Evolutionary conservation across 331 rosid genomes (phyloP), one percentile per base, ranked within the genome.

Genomic region (Pyracantha coccinea): DNA sequence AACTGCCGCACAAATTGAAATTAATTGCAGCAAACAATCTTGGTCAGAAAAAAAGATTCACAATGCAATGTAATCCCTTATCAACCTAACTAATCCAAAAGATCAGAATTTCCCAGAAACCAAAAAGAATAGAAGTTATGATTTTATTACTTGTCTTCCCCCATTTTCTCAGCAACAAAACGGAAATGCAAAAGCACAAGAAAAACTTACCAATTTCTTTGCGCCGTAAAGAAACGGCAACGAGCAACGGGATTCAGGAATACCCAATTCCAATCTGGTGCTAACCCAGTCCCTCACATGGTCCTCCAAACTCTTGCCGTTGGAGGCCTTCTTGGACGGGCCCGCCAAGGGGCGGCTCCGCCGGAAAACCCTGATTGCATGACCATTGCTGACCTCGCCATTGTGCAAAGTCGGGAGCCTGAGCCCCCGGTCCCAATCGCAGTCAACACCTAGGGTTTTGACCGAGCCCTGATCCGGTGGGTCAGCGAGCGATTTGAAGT

Each of bases 201-300:
- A 57, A 12, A 55, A 75, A 52, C 10, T 3, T 72, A 87, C 91
- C 87, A 85, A 75, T 77, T 73, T 84, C 67, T 79, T 81, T 11
- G 82, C 54, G 33, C 85, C 87, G 0, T 17, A 31, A 25, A 87
- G 89, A 57, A 87, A 87, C 12, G 91, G 89, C 31, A 87, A 78
- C 5, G 65, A 75, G 81, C 83, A 73, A 8, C 77, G 81, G 19
- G 84, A 45, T 31, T 75, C 59, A 13, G 83, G 68, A 78, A 79
- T 54, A 17, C 89, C 89, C 15, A 67, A 72, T 66, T 82, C 75
- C 78, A 53, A 61, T 73, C 69, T 85, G 19, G 29, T 73, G 73
- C 24, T 47, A 68, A 74, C 73, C 91, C 91, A 80, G 55, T 64
- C 83, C 19, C 47, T 64, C 32, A 87, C 87, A 61, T 85, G 83